These are phyloP conservation scores for Gloeophyllum trabeum DNA, from an alignment of 768 basidiomycete genomes.

Conservation along the genomic window DNA sequence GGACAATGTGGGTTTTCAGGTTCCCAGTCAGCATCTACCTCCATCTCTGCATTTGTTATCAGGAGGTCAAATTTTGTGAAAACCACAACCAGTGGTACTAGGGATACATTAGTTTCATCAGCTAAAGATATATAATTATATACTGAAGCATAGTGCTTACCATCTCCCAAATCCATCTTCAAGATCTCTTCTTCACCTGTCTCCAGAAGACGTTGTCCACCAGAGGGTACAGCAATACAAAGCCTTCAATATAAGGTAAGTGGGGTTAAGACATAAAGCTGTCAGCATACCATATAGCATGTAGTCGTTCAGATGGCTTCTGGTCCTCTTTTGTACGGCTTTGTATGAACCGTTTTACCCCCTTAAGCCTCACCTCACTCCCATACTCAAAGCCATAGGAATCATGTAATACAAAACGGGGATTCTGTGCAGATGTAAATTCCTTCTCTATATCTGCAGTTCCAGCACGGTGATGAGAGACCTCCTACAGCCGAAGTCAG, in stretches of 20 bases:
- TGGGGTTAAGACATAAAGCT: neutral
- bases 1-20: too few species aligned
- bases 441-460: conserved; percentile 3
- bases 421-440: neutral
- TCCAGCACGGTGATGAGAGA: neutral
- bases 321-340: neutral
- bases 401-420: neutral
- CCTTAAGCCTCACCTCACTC: neutral
- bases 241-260: neutral
- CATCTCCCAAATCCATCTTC: neutral
- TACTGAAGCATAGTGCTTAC: neutral
- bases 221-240: neutral
- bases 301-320: neutral
- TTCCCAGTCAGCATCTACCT: neutral
- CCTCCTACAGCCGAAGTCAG: neutral
- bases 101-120: neutral
- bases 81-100: neutral
- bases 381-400: neutral
- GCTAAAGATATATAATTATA: neutral
- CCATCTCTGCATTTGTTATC: neutral
- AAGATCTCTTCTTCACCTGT: neutral
- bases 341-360: neutral
- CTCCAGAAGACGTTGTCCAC: neutral
- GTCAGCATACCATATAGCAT: neutral
- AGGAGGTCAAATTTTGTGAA: neutral